These are phyloP conservation scores for Candida jianshihensis DNA, from an alignment of 805 yeast genomes.

Conservation along the genomic window DNA sequence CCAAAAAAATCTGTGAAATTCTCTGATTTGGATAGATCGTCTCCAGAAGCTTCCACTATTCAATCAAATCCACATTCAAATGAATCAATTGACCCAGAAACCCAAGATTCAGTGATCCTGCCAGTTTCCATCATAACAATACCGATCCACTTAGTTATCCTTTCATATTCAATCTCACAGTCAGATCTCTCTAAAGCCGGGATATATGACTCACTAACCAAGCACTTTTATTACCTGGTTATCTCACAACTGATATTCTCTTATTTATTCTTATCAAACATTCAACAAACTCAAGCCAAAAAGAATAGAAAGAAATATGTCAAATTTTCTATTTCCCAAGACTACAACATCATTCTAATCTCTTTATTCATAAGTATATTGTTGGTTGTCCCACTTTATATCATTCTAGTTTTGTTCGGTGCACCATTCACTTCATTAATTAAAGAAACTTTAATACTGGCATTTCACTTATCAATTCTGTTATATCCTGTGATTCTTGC, in stretches of 20 bases:
- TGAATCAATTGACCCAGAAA: too few species aligned
- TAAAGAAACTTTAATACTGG: conserved; percentile 49
- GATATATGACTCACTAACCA: too few species aligned
- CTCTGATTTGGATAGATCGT: too few species aligned
- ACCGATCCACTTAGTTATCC: too few species aligned
- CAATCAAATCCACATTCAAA: too few species aligned
- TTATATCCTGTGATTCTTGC: conserved; percentile 59
- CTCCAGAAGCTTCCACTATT: too few species aligned
- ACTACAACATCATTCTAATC: conserved; percentile 7
- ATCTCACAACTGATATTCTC: background rate
- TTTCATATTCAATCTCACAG: too few species aligned
- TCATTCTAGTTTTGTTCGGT: conserved; percentile 58
- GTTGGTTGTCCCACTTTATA: conserved; percentile 23
- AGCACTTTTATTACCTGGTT: too few species aligned
- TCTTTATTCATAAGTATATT: conserved; percentile 9
- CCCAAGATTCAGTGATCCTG: too few species aligned
- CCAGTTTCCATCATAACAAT: too few species aligned
- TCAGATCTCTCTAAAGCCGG: too few species aligned
- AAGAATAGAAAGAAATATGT: conserved; percentile 1
- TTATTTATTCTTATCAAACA: background rate
- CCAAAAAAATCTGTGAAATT: too few species aligned
- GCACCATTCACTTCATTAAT: conserved; percentile 61
- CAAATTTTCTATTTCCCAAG: background rate
- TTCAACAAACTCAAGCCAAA: background rate
- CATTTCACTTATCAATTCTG: conserved; percentile 56